A percentile compares a stretch with the other conserved stretches of the same genome.
phyloP scores from a whole-genome alignment of 306 rosid genomes.

The Purshia tridentata region DNA sequence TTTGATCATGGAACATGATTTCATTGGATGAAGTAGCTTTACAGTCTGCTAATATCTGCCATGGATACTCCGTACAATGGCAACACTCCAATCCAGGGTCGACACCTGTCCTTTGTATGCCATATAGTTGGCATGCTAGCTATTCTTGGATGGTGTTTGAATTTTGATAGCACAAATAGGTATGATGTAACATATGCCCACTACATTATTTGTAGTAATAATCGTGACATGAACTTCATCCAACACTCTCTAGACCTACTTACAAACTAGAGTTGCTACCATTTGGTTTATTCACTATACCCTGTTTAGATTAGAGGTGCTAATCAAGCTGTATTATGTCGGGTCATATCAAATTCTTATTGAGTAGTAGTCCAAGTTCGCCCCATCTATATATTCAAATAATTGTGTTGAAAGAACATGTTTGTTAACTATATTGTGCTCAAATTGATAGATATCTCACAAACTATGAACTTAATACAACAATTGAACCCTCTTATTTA shows the following conservation, averaged over 20 bases:
- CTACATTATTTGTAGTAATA: slow-evolving; percentile 1
- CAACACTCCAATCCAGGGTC: neutral
- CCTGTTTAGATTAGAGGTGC: too few relatives aligned
- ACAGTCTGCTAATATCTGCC: slow-evolving; percentile 7
- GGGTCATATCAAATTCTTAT: too few relatives aligned
- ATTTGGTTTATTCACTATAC: too few relatives aligned
- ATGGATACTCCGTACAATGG: neutral
- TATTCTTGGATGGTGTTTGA: neutral
- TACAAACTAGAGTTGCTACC: too few relatives aligned
- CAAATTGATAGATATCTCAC: too few relatives aligned
- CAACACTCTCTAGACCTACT: neutral
- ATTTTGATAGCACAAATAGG: neutral
- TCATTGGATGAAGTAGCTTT: slow-evolving; percentile 15
- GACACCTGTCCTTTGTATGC: neutral
- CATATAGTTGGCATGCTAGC: neutral
- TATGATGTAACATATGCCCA: slow-evolving; percentile 3
- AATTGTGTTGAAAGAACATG: too few relatives aligned
- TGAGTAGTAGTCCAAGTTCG: too few relatives aligned
- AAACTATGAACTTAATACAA: too few relatives aligned
- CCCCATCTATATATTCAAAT: too few relatives aligned
- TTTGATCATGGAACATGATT: slow-evolving; percentile 6
- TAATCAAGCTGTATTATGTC: too few relatives aligned
- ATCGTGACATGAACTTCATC: neutral
- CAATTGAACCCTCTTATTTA: too few relatives aligned
- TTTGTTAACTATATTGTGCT: too few relatives aligned